Conservation (phyloP, 305 asterid genomes). For the Fraxinus ornus region DNA sequence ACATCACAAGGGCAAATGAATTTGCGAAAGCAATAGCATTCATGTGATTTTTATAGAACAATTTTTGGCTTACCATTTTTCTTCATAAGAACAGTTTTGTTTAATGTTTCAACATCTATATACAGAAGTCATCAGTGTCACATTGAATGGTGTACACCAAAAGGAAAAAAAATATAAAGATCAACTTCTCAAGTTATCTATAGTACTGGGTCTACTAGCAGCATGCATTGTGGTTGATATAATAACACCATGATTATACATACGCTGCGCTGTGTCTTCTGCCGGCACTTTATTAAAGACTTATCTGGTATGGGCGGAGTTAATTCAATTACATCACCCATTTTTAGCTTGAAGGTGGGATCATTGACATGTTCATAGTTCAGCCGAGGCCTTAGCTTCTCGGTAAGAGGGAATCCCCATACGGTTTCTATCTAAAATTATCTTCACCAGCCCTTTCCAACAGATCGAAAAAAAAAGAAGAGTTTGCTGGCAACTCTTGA, state of each 20-base stretch:
- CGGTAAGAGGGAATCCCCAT: constrained; percentile 35
- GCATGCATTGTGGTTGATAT: constrained; percentile 33
- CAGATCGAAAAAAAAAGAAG: constrained; percentile 52
- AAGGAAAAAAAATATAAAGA: neutral
- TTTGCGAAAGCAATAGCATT: neutral
- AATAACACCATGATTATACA: constrained; percentile 61
- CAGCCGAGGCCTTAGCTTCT: constrained; percentile 47
- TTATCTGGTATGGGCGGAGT: constrained; percentile 88
- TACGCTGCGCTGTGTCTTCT: constrained; percentile 72
- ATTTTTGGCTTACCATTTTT: neutral
- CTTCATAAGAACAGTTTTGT: neutral
- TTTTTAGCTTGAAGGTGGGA: constrained; percentile 70
- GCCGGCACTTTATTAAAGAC: constrained; percentile 71
- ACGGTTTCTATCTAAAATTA: too few relatives aligned
- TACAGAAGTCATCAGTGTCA: neutral
- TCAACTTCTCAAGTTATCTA: constrained; percentile 60
- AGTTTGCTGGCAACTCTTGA: constrained; percentile 73
- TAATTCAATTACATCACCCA: constrained; percentile 93
- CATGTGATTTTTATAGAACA: neutral
- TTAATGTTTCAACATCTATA: neutral
- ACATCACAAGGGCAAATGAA: neutral
- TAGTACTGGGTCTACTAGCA: constrained; percentile 19
- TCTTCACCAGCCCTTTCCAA: constrained; percentile 30
- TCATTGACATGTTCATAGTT: constrained; percentile 68
- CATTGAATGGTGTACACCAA: neutral